Evolutionary conservation across 2,329 filamentous ascomycete genomes (phyloP).

Genomic region (Lachnellula occidentalis): DNA sequence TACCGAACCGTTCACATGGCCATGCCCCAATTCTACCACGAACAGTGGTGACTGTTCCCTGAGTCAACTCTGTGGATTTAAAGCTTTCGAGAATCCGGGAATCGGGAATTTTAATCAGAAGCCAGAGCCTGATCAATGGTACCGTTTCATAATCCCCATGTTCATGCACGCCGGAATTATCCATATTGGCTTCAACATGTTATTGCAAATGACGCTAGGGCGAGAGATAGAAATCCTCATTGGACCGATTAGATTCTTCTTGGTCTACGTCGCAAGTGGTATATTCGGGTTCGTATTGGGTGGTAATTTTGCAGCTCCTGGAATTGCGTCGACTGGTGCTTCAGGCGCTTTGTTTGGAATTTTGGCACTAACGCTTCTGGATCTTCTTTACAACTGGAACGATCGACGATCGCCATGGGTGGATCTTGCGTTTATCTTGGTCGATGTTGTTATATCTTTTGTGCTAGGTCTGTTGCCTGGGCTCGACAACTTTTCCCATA

Average conservation of each 20-base stretch:
- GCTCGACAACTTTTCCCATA: slow-evolving; percentile 95
- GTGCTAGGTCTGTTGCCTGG: slow-evolving; percentile 87
- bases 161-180: slow-evolving; percentile 92
- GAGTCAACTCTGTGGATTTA: slow-evolving; percentile 77
- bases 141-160: slow-evolving; percentile 89
- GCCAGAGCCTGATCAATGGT: slow-evolving; percentile 81
- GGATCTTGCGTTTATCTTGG: slow-evolving; percentile 79
- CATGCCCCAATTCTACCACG: slow-evolving; percentile 75
- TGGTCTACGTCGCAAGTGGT: slow-evolving; percentile 86
- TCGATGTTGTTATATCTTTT: slow-evolving; percentile 86
- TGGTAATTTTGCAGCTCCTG: slow-evolving; percentile 82
- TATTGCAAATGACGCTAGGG: slow-evolving; percentile 83
- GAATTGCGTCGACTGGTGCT: slow-evolving; percentile 78
- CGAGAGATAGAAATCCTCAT: slow-evolving; percentile 91
- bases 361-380: slow-evolving; percentile 79
- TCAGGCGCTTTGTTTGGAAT: slow-evolving; percentile 90
- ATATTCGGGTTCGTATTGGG: slow-evolving; percentile 96
- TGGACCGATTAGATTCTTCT: slow-evolving; percentile 76
- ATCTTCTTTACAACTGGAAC: slow-evolving; percentile 88
- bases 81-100: no score
- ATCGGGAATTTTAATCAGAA: slow-evolving; percentile 39
- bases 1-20: slow-evolving; percentile 51
- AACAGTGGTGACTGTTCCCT: slow-evolving; percentile 63
- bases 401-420: slow-evolving; percentile 70
- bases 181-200: slow-evolving; percentile 92